Percentiles rank a stretch among this genome's conserved stretches.
phyloP scores from a whole-genome alignment of 495 filamentous ascomycete genomes.

The Neurospora sp. region DNA sequence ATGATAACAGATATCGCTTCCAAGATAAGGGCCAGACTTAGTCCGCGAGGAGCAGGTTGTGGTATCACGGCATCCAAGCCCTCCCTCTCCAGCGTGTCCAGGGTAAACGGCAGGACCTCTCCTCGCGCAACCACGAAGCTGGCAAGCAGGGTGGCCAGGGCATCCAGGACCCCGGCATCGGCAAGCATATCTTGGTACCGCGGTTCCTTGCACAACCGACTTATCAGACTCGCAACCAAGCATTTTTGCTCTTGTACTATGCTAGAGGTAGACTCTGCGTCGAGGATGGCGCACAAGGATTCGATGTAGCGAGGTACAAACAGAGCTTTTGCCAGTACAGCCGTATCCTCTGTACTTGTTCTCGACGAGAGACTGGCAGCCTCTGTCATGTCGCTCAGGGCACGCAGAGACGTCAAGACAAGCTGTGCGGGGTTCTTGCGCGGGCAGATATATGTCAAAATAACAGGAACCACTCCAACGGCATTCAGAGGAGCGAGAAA shows the following conservation, averaged over 20 bases:
- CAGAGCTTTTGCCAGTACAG: slow-evolving; percentile 48
- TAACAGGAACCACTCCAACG: slow-evolving; percentile 50
- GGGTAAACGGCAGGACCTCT: slow-evolving; percentile 51
- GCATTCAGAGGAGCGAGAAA: slow-evolving; percentile 68
- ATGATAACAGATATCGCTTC: slow-evolving; percentile 75
- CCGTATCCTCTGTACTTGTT: slow-evolving; percentile 18
- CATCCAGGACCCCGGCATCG: slow-evolving; percentile 66
- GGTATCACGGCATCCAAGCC: slow-evolving; percentile 37
- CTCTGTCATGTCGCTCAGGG: slow-evolving; percentile 63
- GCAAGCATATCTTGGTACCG: slow-evolving; percentile 58
- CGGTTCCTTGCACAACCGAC: slow-evolving; percentile 51
- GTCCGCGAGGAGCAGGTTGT: slow-evolving; percentile 45
- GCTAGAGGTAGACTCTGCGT: slow-evolving; percentile 39
- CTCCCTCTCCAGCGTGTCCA: slow-evolving; percentile 31
- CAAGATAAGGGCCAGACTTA: slow-evolving; percentile 60
- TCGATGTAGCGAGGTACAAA: slow-evolving; percentile 50
- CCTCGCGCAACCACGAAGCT: slow-evolving; percentile 60
- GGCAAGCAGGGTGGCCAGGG: slow-evolving; percentile 66
- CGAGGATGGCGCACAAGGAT: slow-evolving; percentile 54
- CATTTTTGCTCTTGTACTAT: slow-evolving; percentile 53
- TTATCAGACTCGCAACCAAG: slow-evolving; percentile 56
- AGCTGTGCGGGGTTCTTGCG: slow-evolving; percentile 53
- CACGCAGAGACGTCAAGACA: slow-evolving; percentile 61
- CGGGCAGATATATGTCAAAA: slow-evolving; percentile 60
- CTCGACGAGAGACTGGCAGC: slow-evolving; percentile 39